Evolutionary conservation across 1,284 basidiomycete species (phyloP).

Genomic region (Coriolopsis trogii): DNA sequence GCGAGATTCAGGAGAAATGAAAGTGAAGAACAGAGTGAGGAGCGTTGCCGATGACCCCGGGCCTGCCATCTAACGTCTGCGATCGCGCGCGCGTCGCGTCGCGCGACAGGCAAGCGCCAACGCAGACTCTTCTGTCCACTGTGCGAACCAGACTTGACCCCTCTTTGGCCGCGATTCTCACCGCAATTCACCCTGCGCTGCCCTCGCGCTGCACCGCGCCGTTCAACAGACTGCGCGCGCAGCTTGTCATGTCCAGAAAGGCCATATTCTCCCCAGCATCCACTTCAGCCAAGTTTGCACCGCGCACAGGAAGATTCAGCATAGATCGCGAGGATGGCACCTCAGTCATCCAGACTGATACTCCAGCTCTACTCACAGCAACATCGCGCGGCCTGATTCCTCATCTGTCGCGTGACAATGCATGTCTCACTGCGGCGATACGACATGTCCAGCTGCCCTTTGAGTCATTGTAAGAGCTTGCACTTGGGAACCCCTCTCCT

Average conservation of each 20-base stretch:
- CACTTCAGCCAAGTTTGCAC: constrained; percentile 17
- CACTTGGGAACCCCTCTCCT: neutral
- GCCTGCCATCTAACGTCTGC: too few species aligned
- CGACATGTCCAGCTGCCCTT: constrained; percentile 72
- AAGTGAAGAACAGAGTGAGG: too few species aligned
- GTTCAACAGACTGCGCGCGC: constrained; percentile 5
- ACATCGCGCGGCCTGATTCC: constrained; percentile 75
- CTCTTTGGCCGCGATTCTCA: too few species aligned
- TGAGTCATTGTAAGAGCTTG: constrained; percentile 75
- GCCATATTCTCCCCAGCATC: constrained; percentile 10
- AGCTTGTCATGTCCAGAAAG: constrained; percentile 4
- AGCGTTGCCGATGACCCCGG: too few species aligned
- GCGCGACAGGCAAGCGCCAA: too few species aligned
- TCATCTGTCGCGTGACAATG: constrained; percentile 72
- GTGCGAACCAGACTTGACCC: too few species aligned
- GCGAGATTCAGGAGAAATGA: too few species aligned
- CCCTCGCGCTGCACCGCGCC: constrained; percentile 4
- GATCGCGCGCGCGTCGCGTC: too few species aligned
- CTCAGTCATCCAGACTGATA: constrained; percentile 43
- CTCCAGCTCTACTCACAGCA: constrained; percentile 61
- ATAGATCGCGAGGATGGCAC: constrained; percentile 18
- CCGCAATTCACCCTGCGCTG: too few species aligned
- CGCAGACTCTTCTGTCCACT: too few species aligned
- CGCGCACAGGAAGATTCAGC: constrained; percentile 21
- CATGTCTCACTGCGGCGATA: constrained; percentile 48